Percentiles rank a stretch among this genome's conserved stretches.
These are phyloP conservation scores for Corchorus olitorius DNA, from an alignment of 345 rosid species.

Conservation along the genomic window DNA sequence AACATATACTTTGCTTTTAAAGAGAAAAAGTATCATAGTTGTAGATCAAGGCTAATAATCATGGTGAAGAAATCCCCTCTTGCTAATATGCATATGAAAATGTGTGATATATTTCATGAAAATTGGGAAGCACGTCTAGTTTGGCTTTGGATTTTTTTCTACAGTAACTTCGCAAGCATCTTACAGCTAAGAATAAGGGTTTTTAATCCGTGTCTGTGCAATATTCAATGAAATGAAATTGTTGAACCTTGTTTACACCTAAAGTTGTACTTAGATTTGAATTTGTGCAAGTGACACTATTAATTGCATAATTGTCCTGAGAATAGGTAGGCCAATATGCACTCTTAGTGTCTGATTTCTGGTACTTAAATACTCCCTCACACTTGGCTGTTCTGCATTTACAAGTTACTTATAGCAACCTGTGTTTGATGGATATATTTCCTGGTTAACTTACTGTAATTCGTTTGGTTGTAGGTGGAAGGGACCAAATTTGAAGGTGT, in stretches of 20 bases:
- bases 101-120: neutral
- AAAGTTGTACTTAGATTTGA: neutral
- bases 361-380: neutral
- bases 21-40: neutral
- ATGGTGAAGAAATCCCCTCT: neutral
- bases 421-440: neutral
- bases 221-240: neutral
- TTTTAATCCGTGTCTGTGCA: neutral
- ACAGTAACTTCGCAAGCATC: neutral
- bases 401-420: neutral
- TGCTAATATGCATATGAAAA: neutral
- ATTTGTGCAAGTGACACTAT: neutral
- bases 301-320: neutral
- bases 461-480: constrained; percentile 38
- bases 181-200: neutral
- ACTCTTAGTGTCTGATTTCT: neutral
- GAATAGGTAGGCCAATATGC: neutral
- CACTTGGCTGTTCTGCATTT: neutral
- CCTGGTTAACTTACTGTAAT: constrained; percentile 13
- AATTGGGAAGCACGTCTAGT: neutral
- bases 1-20: neutral
- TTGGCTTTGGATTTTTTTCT: neutral
- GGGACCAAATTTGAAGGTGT: constrained; percentile 69
- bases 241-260: neutral
- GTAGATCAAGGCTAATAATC: neutral